A percentile compares a stretch with the other conserved stretches of the same genome.
Conservation (phyloP, 176 grass and related monocot genomes). For the maize (Zea mays) region Zm-B73-REFERENCE-NAM-5.0 NC_050100.1:222225001-222225500, state of each 20-base stretch:
- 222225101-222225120: not conserved
- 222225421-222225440: not conserved
- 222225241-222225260: constrained; percentile 24
- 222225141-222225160: not conserved
- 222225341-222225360: constrained; percentile 56
- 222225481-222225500: not conserved
- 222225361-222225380: constrained; percentile 32
- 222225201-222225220: not conserved
- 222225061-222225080: not conserved
- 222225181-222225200: not conserved
- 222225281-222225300: not conserved
- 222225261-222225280: not conserved
- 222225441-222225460: not conserved
- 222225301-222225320: constrained; percentile 44
- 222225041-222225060: too few relatives aligned
- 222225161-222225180: not conserved
- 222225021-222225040: too few relatives aligned
- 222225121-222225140: not conserved
- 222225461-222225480: constrained; percentile 14
- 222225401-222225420: not conserved
- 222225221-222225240: accelerated
- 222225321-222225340: constrained; percentile 15
- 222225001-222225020: too few relatives aligned
- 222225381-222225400: constrained; percentile 49
- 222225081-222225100: not conserved